Base-by-base conservation (phyloP, 495 filamentous ascomycete species). In the Neurospora tetrasperma region DNA sequence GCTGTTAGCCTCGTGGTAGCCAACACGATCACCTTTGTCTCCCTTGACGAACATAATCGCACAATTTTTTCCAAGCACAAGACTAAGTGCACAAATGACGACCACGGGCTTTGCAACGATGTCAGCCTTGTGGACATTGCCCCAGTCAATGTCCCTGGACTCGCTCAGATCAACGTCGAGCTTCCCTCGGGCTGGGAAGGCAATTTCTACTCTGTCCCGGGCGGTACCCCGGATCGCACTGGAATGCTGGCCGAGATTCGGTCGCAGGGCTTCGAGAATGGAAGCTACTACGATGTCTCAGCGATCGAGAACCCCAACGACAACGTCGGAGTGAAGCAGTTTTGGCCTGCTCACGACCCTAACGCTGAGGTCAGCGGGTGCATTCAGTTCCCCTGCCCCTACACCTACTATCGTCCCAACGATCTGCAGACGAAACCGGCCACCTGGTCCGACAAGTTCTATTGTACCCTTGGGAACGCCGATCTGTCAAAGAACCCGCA, bases 211-310 rank as follows among this genome's bases (percentile, higher is more conserved):
- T 70, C 85, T n/a, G 77, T 84, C 71, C 76, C 72, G 43, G 75
- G 85, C 16, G 86, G 84, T 68, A 48, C 72, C 0, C 59, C 69
- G 2, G 75, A 80, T 62, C 73, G 77, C 3, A 80, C 82, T 1
- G 86, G 86, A 77, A 87, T 88, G 85, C 82, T 88, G 20, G 85
- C 82, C 40, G 86, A 88, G 80, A 78, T 87, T 38, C 73, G 80
- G 75, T 87, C 84, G 80, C 77, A 85, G 59, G 81, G 80, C 48
- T 86, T 76, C 75, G 75, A 73, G 27, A 84, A 75, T 71, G 62
- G 79, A 10, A 85, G 79, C 54, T 88, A 79, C 79, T 88, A 83
- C 73, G 86, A 88, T 66, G 85, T 88, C 71, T 87, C 85, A 5
- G 85, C 85, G 76, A 87, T 88, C 71, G 85, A 86, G 75, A 83